Base-by-base conservation (phyloP, 73 alveolate species). In the Stentor coeruleus region DNA sequence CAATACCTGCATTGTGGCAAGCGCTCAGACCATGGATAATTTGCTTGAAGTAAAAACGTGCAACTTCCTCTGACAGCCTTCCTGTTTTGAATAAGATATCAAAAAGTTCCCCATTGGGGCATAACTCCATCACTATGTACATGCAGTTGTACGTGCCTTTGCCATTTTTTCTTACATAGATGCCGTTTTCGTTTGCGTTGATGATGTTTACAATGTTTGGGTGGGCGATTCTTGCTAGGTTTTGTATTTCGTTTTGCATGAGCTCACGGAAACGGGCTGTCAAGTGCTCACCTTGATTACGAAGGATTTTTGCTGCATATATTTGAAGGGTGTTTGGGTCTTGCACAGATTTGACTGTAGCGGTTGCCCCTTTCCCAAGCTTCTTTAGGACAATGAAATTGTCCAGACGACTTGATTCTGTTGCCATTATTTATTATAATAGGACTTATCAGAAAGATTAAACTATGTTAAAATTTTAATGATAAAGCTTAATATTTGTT, bases 221-320 rank as follows among this genome's bases (percentile, higher is more conserved):
- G 37, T 33, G 42, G n/a, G 49, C 33, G 42, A 66, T 20, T 26
- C 39, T 66, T 0, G 26, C 79, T 11, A 66, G 1, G 74, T 81
- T 76, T 72, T 84, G 74, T 33, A 88, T 89, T 77, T 90, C 96
- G 66, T 76, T 77, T 82, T 60, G 40, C 75, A 86, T 90, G 4
- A 89, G 77, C 36, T 85, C 88, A 37, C 49, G 60, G 66, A 86
- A 58, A 15, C 83, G 57, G 30, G 76, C 11, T 42, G 74, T 84
- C 0, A 84, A 84, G 40, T 33, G 49, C 6, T 86, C 89, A 81
- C 84, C 39, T 55, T 77, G 84, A 80, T 81, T 74, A 74, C 77
- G 82, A 2, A 89, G 42, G 81, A 89, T 81, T 83, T 89, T 89
- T 55, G 89, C 90, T 26, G 95, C 95, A 82, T 28, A 77, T 3